Conservation (phyloP, 148 eudicot species). For the Chenopodium berlandieri region DNA sequence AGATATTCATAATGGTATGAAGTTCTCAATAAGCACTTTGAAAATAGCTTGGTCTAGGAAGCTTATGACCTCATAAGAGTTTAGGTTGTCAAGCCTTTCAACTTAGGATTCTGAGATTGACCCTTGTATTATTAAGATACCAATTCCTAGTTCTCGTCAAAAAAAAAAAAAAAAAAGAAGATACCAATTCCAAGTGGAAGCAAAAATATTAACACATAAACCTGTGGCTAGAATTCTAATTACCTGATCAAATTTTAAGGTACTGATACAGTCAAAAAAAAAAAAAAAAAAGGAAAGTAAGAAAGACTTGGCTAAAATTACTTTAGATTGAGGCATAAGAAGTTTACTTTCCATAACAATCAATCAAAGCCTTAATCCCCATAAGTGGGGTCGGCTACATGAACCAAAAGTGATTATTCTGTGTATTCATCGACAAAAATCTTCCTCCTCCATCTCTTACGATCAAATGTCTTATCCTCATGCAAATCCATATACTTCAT, state of each 20-base stretch:
- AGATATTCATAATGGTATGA: neutral
- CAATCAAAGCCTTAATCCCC: too few relatives aligned
- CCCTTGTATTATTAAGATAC: neutral
- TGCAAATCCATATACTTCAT: too few relatives aligned
- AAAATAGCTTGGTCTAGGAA: neutral
- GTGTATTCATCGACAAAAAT: too few relatives aligned
- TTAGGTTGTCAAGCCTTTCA: neutral
- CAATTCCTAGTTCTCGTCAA: neutral
- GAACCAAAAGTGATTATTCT: too few relatives aligned
- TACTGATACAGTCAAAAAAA: too few relatives aligned
- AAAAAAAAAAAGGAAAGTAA: neutral
- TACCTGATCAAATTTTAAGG: neutral
- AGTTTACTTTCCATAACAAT: too few relatives aligned
- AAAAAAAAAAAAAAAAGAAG: neutral
- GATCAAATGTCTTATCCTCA: too few relatives aligned
- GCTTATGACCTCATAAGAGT: neutral
- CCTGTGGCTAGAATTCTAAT: neutral
- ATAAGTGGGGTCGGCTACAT: too few relatives aligned
- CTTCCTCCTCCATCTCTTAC: too few relatives aligned
- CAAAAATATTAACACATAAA: neutral
- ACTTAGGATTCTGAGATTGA: neutral
- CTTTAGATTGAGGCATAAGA: too few relatives aligned
- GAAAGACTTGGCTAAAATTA: neutral
- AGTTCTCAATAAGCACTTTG: neutral
- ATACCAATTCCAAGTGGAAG: neutral